Evolutionary conservation across 2,329 filamentous ascomycete genomes (phyloP).

Genomic region (Botrytis squamosa): DNA sequence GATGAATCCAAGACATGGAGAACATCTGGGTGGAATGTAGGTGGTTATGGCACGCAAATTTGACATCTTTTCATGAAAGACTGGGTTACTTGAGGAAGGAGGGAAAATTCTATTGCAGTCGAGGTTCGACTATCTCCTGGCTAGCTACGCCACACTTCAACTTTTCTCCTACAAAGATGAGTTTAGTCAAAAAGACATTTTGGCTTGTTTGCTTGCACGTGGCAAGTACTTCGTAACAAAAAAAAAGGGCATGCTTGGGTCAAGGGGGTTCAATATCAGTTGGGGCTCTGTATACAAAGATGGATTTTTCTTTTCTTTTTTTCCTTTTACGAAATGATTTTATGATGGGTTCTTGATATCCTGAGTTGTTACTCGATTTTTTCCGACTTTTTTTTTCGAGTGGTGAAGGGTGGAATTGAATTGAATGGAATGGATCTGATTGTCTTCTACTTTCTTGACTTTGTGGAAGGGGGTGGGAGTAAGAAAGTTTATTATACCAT

Average conservation of each 20-base stretch:
- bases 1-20: slow-evolving; percentile 2
- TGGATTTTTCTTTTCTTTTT: slow-evolving; percentile 2
- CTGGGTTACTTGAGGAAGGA: slow-evolving; percentile 5
- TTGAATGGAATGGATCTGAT: not conserved
- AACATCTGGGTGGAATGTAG: slow-evolving; percentile 8
- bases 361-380: slow-evolving; percentile 14
- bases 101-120: slow-evolving; percentile 2
- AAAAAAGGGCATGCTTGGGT: slow-evolving; percentile 10
- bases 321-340: slow-evolving; percentile 17
- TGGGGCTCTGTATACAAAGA: slow-evolving; percentile 19
- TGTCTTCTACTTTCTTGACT: slow-evolving; percentile 7
- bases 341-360: slow-evolving; percentile 22
- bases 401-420: not conserved
- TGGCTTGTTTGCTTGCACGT: slow-evolving; percentile 8
- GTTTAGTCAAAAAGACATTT: not conserved
- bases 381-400: slow-evolving; percentile 1
- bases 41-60: slow-evolving; percentile 15
- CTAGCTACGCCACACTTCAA: not conserved
- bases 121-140: not conserved
- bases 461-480: not conserved
- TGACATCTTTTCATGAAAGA: slow-evolving; percentile 18
- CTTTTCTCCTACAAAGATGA: not conserved
- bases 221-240: slow-evolving; percentile 7
- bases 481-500: slow-evolving; percentile 12
- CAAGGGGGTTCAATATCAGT: slow-evolving; percentile 20